phyloP scores from a whole-genome alignment of 352 stramenopile species.

The Globisporangium megalacanthum region DNA sequence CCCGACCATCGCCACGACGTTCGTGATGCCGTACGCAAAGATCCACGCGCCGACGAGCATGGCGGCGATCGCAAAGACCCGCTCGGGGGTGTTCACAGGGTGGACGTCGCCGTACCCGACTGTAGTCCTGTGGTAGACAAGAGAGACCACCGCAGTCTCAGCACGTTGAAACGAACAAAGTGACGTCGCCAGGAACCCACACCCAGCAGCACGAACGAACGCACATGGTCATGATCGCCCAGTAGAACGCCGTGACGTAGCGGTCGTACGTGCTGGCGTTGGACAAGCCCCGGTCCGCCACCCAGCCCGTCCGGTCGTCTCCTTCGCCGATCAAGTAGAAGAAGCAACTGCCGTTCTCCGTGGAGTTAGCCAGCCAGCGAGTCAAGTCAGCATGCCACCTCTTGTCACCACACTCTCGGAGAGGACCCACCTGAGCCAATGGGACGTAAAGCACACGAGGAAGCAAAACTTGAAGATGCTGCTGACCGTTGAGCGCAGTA shows the following conservation, averaged over 20 bases:
- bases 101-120: slow-evolving; percentile 55
- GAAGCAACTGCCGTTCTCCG: slow-evolving; percentile 25
- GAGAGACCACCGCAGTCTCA: not conserved
- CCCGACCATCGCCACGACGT: slow-evolving; percentile 70
- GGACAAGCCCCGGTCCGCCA: slow-evolving; percentile 30
- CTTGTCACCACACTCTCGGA: not conserved
- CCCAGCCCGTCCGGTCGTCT: slow-evolving; percentile 34
- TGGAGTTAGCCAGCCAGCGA: not conserved
- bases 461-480: slow-evolving; percentile 63
- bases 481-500: slow-evolving; percentile 68
- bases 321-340: slow-evolving; percentile 46
- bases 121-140: slow-evolving; percentile 25
- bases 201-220: slow-evolving; percentile 6
- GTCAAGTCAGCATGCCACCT: no score
- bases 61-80: slow-evolving; percentile 62
- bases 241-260: slow-evolving; percentile 67
- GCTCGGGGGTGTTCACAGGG: slow-evolving; percentile 40
- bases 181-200: no score
- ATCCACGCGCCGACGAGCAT: slow-evolving; percentile 68
- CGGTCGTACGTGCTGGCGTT: slow-evolving; percentile 17
- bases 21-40: slow-evolving; percentile 79
- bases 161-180: no score
- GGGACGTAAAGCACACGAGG: slow-evolving; percentile 60
- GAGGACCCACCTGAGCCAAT: slow-evolving; percentile 42
- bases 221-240: slow-evolving; percentile 68